Evolutionary conservation across 768 basidiomycete species (phyloP).

Genomic region (Dictyophora rubrovolvata): DNA sequence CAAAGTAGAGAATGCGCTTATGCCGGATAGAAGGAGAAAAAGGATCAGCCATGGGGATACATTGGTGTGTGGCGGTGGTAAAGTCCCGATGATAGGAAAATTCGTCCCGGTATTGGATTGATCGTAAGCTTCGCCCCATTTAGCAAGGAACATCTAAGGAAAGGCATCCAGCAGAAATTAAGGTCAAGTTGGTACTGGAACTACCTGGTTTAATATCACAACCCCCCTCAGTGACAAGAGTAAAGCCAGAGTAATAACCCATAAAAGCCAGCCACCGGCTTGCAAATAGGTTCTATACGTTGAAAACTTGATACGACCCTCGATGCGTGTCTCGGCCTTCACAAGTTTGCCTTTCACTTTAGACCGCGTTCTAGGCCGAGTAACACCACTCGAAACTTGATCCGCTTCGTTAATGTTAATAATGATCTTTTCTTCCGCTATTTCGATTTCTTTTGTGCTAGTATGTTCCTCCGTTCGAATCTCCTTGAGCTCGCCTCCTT

Average conservation of each 20-base stretch:
- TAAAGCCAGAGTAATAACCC: conserved; percentile 42
- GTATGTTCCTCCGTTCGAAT: conserved; percentile 8
- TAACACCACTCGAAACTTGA: not conserved
- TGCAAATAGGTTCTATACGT: conserved; percentile 58
- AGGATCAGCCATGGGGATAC: conserved; percentile 59
- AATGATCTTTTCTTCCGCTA: conserved; percentile 4
- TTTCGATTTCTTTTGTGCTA: not conserved
- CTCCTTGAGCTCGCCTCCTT: conserved; percentile 30
- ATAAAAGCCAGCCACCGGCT: conserved; percentile 46
- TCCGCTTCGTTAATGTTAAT: not conserved
- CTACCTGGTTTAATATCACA: conserved; percentile 49
- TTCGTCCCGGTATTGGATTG: conserved; percentile 12
- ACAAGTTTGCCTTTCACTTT: conserved; percentile 40
- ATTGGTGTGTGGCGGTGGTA: conserved; percentile 50
- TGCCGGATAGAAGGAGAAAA: conserved; percentile 52
- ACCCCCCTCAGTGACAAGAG: conserved; percentile 46
- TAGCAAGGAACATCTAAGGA: conserved; percentile 50
- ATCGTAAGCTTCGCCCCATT: conserved; percentile 59
- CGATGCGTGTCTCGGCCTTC: conserved; percentile 53
- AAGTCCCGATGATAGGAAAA: conserved; percentile 10
- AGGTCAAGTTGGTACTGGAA: not conserved
- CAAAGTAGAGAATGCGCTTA: conserved; percentile 43
- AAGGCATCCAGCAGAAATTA: not conserved
- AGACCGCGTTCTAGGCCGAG: not conserved
- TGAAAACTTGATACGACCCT: conserved; percentile 47